Percentiles rank a stretch among this genome's conserved stretches.
Conservation (phyloP, 75 land plant genomes). For the Larix kaempferi region DNA sequence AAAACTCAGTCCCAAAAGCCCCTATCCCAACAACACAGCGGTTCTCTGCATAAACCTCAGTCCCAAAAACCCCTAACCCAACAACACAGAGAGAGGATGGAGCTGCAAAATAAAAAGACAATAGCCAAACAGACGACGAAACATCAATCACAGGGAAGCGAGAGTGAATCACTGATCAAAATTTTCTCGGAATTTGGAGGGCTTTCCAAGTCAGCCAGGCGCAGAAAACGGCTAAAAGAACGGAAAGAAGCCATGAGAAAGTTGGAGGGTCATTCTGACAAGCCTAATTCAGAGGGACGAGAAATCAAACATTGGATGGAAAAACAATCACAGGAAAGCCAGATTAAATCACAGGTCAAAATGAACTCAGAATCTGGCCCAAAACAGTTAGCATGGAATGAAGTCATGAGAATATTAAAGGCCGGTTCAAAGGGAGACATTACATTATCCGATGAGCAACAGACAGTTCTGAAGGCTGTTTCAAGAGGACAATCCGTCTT, state of each 20-base stretch:
- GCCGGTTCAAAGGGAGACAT: neutral
- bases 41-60: too few species aligned
- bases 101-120: neutral
- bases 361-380: too few species aligned
- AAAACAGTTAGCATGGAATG: too few species aligned
- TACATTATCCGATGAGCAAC: slow-evolving; percentile 36
- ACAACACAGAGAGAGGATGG: neutral
- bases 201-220: neutral
- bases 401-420: too few species aligned
- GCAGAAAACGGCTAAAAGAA: neutral
- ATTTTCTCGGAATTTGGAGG: neutral
- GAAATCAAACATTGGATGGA: neutral
- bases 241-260: neutral
- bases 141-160: neutral
- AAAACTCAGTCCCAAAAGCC: neutral
- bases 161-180: neutral
- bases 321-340: too few species aligned
- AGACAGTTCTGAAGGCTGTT: slow-evolving; percentile 33
- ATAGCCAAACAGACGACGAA: neutral
- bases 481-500: slow-evolving; percentile 55
- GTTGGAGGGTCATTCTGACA: neutral
- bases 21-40: neutral
- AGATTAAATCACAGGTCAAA: too few species aligned
- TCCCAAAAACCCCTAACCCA: neutral
- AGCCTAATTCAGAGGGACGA: neutral